These are phyloP conservation scores for Metahyphopichia silvanorum DNA, from an alignment of 805 yeast genomes.

Conservation along the genomic window DNA sequence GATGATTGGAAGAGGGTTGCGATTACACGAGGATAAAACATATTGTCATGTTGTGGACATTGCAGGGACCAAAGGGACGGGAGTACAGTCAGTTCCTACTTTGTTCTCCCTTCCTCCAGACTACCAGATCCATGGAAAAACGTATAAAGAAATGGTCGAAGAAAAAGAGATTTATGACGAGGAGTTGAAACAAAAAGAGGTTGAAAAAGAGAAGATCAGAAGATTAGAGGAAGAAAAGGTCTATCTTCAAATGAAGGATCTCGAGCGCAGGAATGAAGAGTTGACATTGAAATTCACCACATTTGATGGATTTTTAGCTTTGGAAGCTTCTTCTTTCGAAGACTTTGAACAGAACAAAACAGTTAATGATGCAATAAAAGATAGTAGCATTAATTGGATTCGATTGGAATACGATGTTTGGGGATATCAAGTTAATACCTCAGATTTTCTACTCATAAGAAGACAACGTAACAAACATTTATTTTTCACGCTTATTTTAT, in stretches of 20 bases:
- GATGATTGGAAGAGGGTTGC: constrained; percentile 88
- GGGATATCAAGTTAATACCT: constrained; percentile 18
- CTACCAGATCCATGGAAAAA: constrained; percentile 22
- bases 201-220: constrained; percentile 6
- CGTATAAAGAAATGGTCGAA: constrained; percentile 27
- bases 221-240: constrained; percentile 10
- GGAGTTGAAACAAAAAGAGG: constrained; percentile 9
- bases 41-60: constrained; percentile 76
- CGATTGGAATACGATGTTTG: constrained; percentile 31
- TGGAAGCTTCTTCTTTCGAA: constrained; percentile 9
- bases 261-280: constrained; percentile 9
- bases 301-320: constrained; percentile 34
- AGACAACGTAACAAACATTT: constrained; percentile 5
- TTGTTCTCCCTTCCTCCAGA: constrained; percentile 33
- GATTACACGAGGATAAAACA: constrained; percentile 58
- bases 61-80: constrained; percentile 57
- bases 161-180: constrained; percentile 8
- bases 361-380: constrained; percentile 12
- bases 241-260: constrained; percentile 6
- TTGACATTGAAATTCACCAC: constrained; percentile 31
- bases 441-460: constrained; percentile 7
- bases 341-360: constrained; percentile 7
- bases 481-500: too few species aligned
- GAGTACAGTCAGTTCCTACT: constrained; percentile 55
- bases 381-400: constrained; percentile 19